A percentile compares a stretch with the other conserved stretches of the same genome.
These are phyloP conservation scores for Corymbia calophylla DNA, from an alignment of 441 rosid genomes.

Conservation along the genomic window DNA sequence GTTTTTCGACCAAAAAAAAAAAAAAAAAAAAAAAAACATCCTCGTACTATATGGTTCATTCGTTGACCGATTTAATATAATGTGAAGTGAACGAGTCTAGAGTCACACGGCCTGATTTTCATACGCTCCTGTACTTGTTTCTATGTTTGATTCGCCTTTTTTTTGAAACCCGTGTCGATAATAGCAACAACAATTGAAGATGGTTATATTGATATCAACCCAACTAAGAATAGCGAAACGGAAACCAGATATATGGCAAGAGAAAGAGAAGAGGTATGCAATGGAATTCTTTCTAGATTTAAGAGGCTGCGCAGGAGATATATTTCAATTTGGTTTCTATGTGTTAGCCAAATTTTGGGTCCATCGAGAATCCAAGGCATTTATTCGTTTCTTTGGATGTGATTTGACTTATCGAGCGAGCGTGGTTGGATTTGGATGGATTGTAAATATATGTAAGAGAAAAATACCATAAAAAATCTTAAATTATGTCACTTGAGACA, in stretches of 20 bases:
- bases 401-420: background rate
- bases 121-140: background rate
- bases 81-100: too few relatives aligned
- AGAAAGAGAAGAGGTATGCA: background rate
- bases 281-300: background rate
- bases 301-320: background rate
- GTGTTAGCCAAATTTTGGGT: background rate
- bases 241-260: background rate
- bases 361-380: background rate
- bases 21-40: too few relatives aligned
- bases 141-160: background rate
- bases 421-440: background rate
- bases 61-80: too few relatives aligned
- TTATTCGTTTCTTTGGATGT: background rate
- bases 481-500: too few relatives aligned
- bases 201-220: background rate
- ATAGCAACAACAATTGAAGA: background rate
- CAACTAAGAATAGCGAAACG: background rate
- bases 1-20: too few relatives aligned
- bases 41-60: background rate
- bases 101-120: background rate
- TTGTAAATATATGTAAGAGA: too few relatives aligned
- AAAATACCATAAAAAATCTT: too few relatives aligned
- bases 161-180: background rate
- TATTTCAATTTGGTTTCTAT: background rate